These are phyloP conservation scores for Pyracantha coccinea DNA, from an alignment of 331 rosid genomes.

Conservation along the genomic window DNA sequence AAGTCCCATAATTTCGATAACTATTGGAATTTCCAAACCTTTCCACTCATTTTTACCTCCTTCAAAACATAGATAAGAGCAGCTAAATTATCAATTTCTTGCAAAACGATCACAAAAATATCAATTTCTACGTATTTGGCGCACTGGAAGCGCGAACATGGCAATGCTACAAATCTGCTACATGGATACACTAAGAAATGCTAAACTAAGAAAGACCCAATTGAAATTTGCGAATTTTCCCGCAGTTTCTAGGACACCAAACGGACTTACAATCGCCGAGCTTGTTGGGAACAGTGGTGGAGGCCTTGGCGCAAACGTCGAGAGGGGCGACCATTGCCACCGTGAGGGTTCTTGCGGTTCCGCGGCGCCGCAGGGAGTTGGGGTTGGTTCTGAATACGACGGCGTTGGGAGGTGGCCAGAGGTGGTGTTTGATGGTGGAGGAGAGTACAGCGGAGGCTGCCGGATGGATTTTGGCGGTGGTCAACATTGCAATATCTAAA, in stretches of 20 bases:
- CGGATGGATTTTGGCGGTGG: slow-evolving; percentile 52
- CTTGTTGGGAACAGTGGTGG: slow-evolving; percentile 46
- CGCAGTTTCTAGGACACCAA: not conserved
- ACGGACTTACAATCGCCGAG: slow-evolving; percentile 71
- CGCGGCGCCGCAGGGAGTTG: slow-evolving; percentile 7
- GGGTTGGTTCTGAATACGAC: slow-evolving; percentile 15
- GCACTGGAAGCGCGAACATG: not conserved
- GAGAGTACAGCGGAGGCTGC: slow-evolving; percentile 47
- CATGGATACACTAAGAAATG: not conserved
- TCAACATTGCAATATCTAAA: slow-evolving; percentile 29
- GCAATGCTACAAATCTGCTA: not conserved
- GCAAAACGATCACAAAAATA: not conserved
- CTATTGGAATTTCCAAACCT: not conserved
- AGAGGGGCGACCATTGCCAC: slow-evolving; percentile 65
- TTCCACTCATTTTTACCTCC: not conserved
- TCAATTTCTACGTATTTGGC: not conserved
- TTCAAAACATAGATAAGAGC: not conserved
- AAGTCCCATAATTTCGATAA: not conserved
- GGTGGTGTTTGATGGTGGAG: slow-evolving; percentile 40
- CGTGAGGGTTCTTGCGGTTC: slow-evolving; percentile 19
- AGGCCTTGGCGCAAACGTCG: slow-evolving; percentile 71
- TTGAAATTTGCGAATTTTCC: not conserved
- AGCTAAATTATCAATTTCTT: not conserved
- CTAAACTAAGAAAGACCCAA: not conserved
- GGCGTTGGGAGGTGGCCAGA: slow-evolving; percentile 21